Base-by-base conservation (phyloP, 352 stramenopile species). In the Phytophthora sp. region DNA sequence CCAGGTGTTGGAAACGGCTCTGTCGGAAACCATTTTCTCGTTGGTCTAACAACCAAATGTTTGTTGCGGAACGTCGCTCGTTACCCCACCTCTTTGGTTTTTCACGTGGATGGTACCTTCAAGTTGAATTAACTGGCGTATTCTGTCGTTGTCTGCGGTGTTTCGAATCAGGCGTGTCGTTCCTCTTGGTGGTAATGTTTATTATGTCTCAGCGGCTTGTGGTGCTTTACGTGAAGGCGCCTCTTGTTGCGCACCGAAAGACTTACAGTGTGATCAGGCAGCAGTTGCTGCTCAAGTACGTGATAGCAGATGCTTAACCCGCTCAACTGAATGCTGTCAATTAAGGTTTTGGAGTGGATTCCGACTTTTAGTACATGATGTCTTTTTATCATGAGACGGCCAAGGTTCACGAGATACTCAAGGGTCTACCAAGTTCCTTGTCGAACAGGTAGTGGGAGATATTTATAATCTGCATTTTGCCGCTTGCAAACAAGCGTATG, bases 361-460 rank as follows among this genome's bases (percentile, higher is more conserved):
- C 36, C 13, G 54, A 46, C 18, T 31, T 36, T 21, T n/a, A 3
- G 13, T 46, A 61, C 29, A 13, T 74, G 1, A 67, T 78, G 60
- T 78, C 52, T 15, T 78, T 74, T 23, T 70, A 71, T 29, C 61
- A 72, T n/a, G 56, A 65, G 18, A 67, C 59, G 60, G 27, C 49
- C 1, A 72, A 74, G n/a, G n/a, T n/a, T n/a, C n/a, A n/a, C n/a
- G n/a, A n/a, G n/a, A n/a, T n/a, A n/a, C n/a, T n/a, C n/a, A n/a
- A n/a, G n/a, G n/a, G n/a, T n/a, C n/a, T n/a, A n/a, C 16, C 26
- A 8, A 44, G 68, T 33, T 51, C 16, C 27, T 27, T 57, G 20
- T 27, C 23, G 23, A 57, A 13, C 52, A 27, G 1, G 63, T 66
- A 6, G 41, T 58, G 23, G 58, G 39, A 4, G 50, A 71, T 20